A percentile compares a stretch with the other conserved stretches of the same genome.
Conservation (phyloP, 2,329 filamentous ascomycete genomes). For the Diaporthe longicolla region DNA sequence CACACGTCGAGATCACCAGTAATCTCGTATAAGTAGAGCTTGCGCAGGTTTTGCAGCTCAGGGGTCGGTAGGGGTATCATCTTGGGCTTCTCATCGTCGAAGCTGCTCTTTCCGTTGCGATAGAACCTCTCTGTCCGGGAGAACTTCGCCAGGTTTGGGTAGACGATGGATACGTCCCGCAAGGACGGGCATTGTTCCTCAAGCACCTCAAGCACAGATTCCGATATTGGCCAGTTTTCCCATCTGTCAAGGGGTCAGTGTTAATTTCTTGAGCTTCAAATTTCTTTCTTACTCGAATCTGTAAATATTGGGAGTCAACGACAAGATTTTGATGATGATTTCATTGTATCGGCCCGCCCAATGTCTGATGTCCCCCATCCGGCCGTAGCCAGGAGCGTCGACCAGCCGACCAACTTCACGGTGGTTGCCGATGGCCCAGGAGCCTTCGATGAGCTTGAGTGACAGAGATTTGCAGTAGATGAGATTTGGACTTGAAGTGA, state of each 20-base stretch:
- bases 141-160: slow-evolving; percentile 16
- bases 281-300: slow-evolving; percentile 11
- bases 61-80: slow-evolving; percentile 26
- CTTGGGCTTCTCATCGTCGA: slow-evolving; percentile 11
- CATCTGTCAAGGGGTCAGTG: slow-evolving; percentile 22
- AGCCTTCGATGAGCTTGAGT: slow-evolving; percentile 37
- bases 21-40: slow-evolving; percentile 36
- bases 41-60: slow-evolving; percentile 36
- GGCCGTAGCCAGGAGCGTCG: slow-evolving; percentile 29
- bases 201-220: slow-evolving; percentile 4
- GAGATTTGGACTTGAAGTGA: slow-evolving; percentile 10
- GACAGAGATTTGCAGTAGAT: neutral
- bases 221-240: slow-evolving; percentile 38
- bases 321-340: slow-evolving; percentile 9
- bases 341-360: slow-evolving; percentile 37
- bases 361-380: slow-evolving; percentile 29
- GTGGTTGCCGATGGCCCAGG: slow-evolving; percentile 35
- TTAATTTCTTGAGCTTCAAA: neutral
- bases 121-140: slow-evolving; percentile 24
- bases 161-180: slow-evolving; percentile 30
- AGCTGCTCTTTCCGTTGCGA: neutral
- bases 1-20: slow-evolving; percentile 31
- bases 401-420: slow-evolving; percentile 35
- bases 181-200: slow-evolving; percentile 28
- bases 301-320: slow-evolving; percentile 3